Percentiles rank a stretch among this genome's conserved stretches.
phyloP scores from a whole-genome alignment of 2,329 filamentous ascomycete genomes.

The Ceratocystis papillata region DNA sequence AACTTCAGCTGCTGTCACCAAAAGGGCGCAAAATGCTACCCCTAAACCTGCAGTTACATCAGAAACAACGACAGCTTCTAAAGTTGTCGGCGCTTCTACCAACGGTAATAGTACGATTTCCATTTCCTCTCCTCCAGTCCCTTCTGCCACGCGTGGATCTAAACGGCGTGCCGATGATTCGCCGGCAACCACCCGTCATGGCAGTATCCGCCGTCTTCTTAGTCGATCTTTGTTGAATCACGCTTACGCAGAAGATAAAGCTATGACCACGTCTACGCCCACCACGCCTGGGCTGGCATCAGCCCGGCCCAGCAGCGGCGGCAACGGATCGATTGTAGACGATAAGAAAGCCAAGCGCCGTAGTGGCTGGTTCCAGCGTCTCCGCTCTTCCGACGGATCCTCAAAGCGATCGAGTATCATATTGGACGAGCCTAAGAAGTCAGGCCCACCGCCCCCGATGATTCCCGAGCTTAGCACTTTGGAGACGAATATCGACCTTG shows the following conservation, averaged over 20 bases:
- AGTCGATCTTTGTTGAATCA: conserved; percentile 46
- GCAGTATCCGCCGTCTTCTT: conserved; percentile 48
- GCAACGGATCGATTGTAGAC: conserved; percentile 39
- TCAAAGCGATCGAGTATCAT: conserved; percentile 37
- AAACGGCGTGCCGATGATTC: conserved; percentile 41
- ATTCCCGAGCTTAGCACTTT: conserved; percentile 48
- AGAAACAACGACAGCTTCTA: not conserved
- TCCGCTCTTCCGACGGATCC: conserved; percentile 34
- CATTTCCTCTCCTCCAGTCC: conserved; percentile 27
- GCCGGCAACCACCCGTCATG: conserved; percentile 42
- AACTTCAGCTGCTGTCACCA: not conserved
- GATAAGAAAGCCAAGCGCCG: conserved; percentile 45
- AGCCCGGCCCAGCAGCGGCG: conserved; percentile 42
- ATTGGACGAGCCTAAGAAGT: conserved; percentile 33
- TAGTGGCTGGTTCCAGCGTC: conserved; percentile 50
- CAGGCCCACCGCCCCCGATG: conserved; percentile 48
- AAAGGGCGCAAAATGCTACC: conserved; percentile 10
- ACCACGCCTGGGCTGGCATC: not conserved
- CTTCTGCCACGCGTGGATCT: conserved; percentile 30
- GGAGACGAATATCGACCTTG: conserved; percentile 39
- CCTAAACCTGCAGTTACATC: conserved; percentile 24
- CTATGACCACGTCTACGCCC: conserved; percentile 28
- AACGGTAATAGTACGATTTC: conserved; percentile 34
- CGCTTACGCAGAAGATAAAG: conserved; percentile 41
- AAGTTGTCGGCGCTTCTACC: conserved; percentile 22